Evolutionary conservation across 768 basidiomycete genomes (phyloP), one percentile per base, ranked within the genome.

Genomic region (Fistulinella prunicolor): DNA sequence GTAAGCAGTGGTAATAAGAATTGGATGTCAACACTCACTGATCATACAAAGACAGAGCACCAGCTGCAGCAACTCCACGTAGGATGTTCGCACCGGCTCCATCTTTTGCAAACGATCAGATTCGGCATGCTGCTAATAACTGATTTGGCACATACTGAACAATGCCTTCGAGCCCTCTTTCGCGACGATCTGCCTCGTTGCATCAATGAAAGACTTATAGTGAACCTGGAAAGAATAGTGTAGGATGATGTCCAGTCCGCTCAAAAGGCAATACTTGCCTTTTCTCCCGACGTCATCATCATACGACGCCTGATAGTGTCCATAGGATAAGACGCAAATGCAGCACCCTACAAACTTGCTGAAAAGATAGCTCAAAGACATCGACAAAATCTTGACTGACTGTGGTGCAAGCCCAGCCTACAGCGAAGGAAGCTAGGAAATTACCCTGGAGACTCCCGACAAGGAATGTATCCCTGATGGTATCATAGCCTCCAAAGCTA

Each of bases 41-140:
- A 70, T 83, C 82, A 70, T 83, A 83, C 43, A 83, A 61, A 23
- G 82, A 80, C 58, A 83, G 64, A 51, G 80, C 82, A 67, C 82
- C 69, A 19, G 69, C 70, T n/a, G 61, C 62, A 7, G 70, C 70
- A n/a, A 72, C 51, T 66, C 82, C 79, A 64, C 82, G 80, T 58
- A 83, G 44, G 40, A 73, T 70, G 61, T 79, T 78, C 49, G 76
- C 78, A 55, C 78, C 80, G 48, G 78, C 80, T 58, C 82, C 80
- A 66, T 79, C 81, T 80, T 70, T 73, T 20, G 21, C 34, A 12
- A 39, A 38, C 14, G 6, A 42, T 57, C 9, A 50, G 41, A 22
- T 4, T 34, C n/a, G 3, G 10, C 19, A 17, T 3, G 12, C 28
- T 38, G 7, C 17, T 8, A 21, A 32, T 9, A 39, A 38, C 14